Evolutionary conservation across 2,329 filamentous ascomycete species (phyloP).

Genomic region (Cercospora sp.): DNA sequence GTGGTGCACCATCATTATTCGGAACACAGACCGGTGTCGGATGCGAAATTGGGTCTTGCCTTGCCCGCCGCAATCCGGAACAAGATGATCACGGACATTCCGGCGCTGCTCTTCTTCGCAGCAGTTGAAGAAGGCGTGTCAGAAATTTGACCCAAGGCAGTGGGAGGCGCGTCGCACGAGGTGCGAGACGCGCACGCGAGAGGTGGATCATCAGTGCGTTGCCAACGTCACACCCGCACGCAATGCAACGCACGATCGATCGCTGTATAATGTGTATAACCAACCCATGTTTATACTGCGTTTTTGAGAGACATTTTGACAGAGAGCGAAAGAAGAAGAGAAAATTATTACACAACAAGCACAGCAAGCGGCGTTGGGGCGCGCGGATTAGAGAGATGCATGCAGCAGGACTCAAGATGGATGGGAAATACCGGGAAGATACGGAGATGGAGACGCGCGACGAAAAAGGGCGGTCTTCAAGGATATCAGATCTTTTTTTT

Average conservation of each 20-base stretch:
- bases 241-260: neutral
- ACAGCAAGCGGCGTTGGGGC: slow-evolving; percentile 4
- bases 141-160: neutral
- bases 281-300: slow-evolving; percentile 5
- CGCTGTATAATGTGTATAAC: slow-evolving; percentile 7
- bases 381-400: neutral
- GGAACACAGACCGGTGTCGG: slow-evolving; percentile 11
- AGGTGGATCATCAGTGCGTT: slow-evolving; percentile 4
- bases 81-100: neutral
- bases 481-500: neutral
- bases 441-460: neutral
- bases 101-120: neutral
- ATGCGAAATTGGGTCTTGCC: neutral
- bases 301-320: neutral
- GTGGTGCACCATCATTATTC: neutral
- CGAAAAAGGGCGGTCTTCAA: neutral
- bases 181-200: neutral
- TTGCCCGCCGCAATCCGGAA: neutral
- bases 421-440: neutral
- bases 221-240: neutral
- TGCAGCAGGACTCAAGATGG: neutral
- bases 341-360: neutral
- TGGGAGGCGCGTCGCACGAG: neutral
- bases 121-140: neutral
- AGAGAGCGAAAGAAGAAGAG: neutral